Conservation (phyloP, 768 basidiomycete species). For the Agaricus subrufescens region DNA sequence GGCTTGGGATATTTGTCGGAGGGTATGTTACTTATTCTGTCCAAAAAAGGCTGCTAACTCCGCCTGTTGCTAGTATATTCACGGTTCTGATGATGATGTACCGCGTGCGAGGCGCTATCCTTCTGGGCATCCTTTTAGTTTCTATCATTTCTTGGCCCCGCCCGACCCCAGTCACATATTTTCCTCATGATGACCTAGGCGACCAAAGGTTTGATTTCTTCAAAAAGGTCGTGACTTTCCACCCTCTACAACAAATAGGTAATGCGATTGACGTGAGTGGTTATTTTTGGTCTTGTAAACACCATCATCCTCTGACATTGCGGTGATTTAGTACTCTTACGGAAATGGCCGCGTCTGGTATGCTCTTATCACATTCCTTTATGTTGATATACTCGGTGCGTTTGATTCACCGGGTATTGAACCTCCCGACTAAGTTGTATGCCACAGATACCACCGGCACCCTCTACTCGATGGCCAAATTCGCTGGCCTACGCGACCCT, state of each 20-base stretch:
- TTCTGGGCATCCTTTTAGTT: slow-evolving; percentile 80
- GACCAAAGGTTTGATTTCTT: slow-evolving; percentile 78
- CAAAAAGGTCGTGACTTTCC: slow-evolving; percentile 79
- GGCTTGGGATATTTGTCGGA: slow-evolving; percentile 85
- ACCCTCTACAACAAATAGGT: slow-evolving; percentile 54
- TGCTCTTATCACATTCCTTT: slow-evolving; percentile 84
- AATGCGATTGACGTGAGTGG: slow-evolving; percentile 60
- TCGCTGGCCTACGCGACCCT: slow-evolving; percentile 82
- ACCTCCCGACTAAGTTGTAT: neutral
- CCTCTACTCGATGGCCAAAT: slow-evolving; percentile 87
- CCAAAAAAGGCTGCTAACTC: neutral
- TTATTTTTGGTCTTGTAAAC: neutral
- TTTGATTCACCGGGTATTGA: slow-evolving; percentile 19
- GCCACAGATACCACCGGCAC: slow-evolving; percentile 50
- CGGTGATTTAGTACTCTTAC: slow-evolving; percentile 18
- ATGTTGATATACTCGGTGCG: slow-evolving; percentile 79
- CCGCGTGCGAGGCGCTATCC: slow-evolving; percentile 77
- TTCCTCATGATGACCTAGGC: slow-evolving; percentile 67
- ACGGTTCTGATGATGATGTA: slow-evolving; percentile 82
- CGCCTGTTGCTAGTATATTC: slow-evolving; percentile 45
- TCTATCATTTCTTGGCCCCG: slow-evolving; percentile 87
- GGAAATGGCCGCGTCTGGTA: slow-evolving; percentile 80
- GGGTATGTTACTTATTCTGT: slow-evolving; percentile 42
- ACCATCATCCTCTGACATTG: neutral
- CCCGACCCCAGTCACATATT: slow-evolving; percentile 74